Evolutionary conservation across 2,329 filamentous ascomycete species (phyloP).

Genomic region (Penicillium freii): DNA sequence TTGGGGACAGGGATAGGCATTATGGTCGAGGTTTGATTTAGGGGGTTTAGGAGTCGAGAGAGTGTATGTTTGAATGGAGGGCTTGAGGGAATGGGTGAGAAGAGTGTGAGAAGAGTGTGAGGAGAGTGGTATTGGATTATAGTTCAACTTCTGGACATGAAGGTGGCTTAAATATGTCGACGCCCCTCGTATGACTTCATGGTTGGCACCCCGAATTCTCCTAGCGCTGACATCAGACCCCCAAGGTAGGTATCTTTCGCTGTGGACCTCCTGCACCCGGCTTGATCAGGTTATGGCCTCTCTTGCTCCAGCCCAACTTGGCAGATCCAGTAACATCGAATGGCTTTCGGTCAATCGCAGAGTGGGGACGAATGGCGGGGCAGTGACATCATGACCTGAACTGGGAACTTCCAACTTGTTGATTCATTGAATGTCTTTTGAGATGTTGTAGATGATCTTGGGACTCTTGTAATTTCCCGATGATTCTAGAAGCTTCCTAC

Average conservation of each 20-base stretch:
- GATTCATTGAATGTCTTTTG: too few relatives aligned
- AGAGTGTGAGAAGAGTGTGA: too few relatives aligned
- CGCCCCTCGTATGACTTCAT: slow-evolving; percentile 17
- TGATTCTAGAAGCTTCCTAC: background rate
- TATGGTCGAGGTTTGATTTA: slow-evolving; percentile 10
- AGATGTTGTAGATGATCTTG: too few relatives aligned
- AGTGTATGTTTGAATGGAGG: background rate
- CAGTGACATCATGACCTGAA: slow-evolving; percentile 22
- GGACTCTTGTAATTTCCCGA: too few relatives aligned
- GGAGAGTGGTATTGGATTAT: background rate
- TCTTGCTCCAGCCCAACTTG: background rate
- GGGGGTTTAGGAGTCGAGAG: background rate
- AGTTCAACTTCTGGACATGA: background rate
- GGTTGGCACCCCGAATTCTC: background rate
- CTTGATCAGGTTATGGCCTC: slow-evolving; percentile 2
- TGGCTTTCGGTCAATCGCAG: background rate
- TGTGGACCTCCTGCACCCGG: background rate
- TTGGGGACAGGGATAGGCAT: slow-evolving; percentile 43
- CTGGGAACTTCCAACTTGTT: background rate
- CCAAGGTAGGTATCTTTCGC: background rate
- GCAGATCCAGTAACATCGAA: background rate
- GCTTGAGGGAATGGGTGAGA: background rate
- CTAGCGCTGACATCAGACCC: background rate
- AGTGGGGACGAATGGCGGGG: slow-evolving; percentile 9
- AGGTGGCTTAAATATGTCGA: slow-evolving; percentile 1